Conservation (phyloP, 257 asterid species). For the Primulina huaijiensis region DNA sequence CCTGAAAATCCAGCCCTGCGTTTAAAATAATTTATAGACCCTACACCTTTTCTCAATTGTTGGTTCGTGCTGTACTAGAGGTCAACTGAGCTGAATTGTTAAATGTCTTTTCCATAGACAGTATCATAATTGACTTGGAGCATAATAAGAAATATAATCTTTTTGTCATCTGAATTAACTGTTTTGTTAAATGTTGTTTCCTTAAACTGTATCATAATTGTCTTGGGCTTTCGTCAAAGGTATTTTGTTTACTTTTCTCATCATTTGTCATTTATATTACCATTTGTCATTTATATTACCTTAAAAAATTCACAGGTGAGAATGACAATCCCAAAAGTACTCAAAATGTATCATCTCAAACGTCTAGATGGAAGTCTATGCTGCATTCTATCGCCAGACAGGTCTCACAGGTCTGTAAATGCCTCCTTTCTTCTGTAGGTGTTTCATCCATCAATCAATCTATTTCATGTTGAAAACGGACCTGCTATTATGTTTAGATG, state of each 20-base stretch:
- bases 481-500: slow-evolving; percentile 13
- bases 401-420: slow-evolving; percentile 82
- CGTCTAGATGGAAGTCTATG: slow-evolving; percentile 80
- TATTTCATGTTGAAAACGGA: neutral
- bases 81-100: neutral
- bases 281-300: slow-evolving; percentile 16
- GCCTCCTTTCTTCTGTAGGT: slow-evolving; percentile 24
- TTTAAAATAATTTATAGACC: neutral
- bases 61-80: neutral
- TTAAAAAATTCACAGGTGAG: slow-evolving; percentile 44
- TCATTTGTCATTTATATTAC: slow-evolving; percentile 18
- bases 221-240: neutral
- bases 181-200: neutral
- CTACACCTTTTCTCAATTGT: neutral
- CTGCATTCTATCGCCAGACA: slow-evolving; percentile 77
- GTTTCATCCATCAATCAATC: neutral
- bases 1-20: neutral
- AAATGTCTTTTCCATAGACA: neutral
- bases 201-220: neutral
- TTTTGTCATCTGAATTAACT: neutral
- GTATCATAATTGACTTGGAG: neutral
- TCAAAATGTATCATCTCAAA: slow-evolving; percentile 50
- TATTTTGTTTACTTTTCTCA: slow-evolving; percentile 19
- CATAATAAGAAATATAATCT: neutral
- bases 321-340: slow-evolving; percentile 44